These are phyloP conservation scores for Batkoa obscura DNA, from an alignment of 371 early-diverging fungal species.

Conservation along the genomic window DNA sequence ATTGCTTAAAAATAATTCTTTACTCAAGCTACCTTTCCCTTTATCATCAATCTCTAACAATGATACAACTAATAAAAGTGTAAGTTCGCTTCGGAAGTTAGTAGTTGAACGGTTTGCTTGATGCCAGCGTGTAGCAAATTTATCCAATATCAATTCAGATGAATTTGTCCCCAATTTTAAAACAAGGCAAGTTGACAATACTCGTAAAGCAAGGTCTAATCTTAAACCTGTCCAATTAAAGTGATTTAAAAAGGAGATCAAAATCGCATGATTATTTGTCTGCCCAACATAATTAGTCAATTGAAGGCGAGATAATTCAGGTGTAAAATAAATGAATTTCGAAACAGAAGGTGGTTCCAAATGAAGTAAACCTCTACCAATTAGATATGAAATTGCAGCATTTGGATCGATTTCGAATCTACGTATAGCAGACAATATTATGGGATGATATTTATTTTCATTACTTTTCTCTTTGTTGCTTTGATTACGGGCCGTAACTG, in stretches of 20 bases:
- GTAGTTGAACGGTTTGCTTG: constrained; percentile 22
- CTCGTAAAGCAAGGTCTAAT: constrained; percentile 56
- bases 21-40: background rate
- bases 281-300: constrained; percentile 30
- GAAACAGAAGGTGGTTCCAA: constrained; percentile 49
- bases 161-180: constrained; percentile 22
- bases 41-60: no score
- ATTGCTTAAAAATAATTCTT: no score
- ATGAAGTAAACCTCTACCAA: constrained; percentile 35
- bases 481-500: constrained; percentile 18
- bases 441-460: constrained; percentile 22
- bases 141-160: constrained; percentile 29
- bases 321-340: constrained; percentile 51
- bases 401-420: constrained; percentile 43
- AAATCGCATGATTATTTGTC: constrained; percentile 23
- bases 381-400: constrained; percentile 37
- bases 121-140: constrained; percentile 55
- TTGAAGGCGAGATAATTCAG: constrained; percentile 43
- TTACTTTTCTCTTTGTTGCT: no score
- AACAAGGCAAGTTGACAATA: constrained; percentile 48
- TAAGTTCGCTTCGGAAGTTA: no score
- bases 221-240: constrained; percentile 39
- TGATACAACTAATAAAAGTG: constrained; percentile 43
- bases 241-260: constrained; percentile 45
- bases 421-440: constrained; percentile 25